Evolutionary conservation across 2,329 filamentous ascomycete genomes (phyloP).

Genomic region (Trichophyton benhamiae): DNA sequence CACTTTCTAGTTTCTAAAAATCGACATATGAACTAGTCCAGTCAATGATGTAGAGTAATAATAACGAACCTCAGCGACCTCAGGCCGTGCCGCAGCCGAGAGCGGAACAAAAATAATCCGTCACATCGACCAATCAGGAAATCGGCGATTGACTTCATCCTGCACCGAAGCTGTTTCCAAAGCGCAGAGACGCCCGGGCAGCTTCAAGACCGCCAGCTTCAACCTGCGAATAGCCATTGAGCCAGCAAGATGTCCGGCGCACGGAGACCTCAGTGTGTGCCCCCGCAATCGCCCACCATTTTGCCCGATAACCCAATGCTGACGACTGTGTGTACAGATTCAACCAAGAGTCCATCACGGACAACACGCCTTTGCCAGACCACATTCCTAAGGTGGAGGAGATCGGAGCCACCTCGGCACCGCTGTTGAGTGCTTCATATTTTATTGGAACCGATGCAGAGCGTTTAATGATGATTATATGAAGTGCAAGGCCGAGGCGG

Average conservation of each 20-base stretch:
- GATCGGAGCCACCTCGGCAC: slow-evolving; percentile 83
- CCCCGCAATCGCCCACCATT: not conserved
- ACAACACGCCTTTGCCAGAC: slow-evolving; percentile 88
- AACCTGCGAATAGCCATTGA: slow-evolving; percentile 7
- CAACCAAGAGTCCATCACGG: slow-evolving; percentile 84
- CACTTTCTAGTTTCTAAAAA: too few relatives aligned
- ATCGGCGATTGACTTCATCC: not conserved
- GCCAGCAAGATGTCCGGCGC: slow-evolving; percentile 13
- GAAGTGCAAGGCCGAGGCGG: slow-evolving; percentile 95
- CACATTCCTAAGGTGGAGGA: slow-evolving; percentile 87
- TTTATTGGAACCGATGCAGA: slow-evolving; percentile 92
- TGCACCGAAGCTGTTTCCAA: not conserved
- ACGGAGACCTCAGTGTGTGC: slow-evolving; percentile 12
- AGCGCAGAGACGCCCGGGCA: not conserved
- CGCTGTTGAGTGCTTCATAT: slow-evolving; percentile 80
- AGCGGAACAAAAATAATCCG: not conserved
- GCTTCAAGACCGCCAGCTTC: not conserved
- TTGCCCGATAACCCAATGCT: not conserved
- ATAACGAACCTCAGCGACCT: too few relatives aligned
- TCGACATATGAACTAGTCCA: too few relatives aligned
- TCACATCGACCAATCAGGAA: not conserved
- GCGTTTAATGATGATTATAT: slow-evolving; percentile 98
- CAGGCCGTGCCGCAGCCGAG: too few relatives aligned
- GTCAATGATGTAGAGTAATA: too few relatives aligned
- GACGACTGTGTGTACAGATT: slow-evolving; percentile 50